Evolutionary conservation across 169 alveolate species (phyloP).

Genomic region (Eimeria necatrix): DNA sequence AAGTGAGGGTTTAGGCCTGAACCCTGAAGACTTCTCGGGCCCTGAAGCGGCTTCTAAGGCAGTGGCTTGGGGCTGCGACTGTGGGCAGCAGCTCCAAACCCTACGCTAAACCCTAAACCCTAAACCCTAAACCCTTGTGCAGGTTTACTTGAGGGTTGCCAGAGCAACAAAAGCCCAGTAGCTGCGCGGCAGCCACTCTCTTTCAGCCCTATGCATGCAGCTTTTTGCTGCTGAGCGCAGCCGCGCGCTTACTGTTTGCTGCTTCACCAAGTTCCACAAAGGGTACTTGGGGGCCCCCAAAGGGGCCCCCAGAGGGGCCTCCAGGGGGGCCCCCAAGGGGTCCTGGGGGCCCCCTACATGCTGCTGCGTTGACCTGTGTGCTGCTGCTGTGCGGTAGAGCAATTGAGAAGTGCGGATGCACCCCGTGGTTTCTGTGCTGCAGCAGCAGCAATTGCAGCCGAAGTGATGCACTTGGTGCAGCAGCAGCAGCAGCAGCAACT

Average conservation of each 20-base stretch:
- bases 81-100: too few relatives aligned
- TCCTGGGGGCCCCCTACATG: too few relatives aligned
- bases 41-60: too few relatives aligned
- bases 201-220: not conserved
- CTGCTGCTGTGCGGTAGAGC: too few relatives aligned
- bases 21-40: too few relatives aligned
- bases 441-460: constrained; percentile 37
- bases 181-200: not conserved
- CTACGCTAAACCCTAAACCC: too few relatives aligned
- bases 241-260: not conserved
- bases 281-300: not conserved
- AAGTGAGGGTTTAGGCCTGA: too few relatives aligned
- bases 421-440: not conserved
- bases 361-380: too few relatives aligned
- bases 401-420: not conserved
- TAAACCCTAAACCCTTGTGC: too few relatives aligned
- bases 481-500: constrained; percentile 7
- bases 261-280: not conserved
- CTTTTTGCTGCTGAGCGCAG: not conserved
- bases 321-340: not conserved
- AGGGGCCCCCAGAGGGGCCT: not conserved
- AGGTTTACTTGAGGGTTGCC: not conserved
- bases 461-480: constrained; percentile 18
- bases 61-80: too few relatives aligned
- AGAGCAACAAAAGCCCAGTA: constrained; percentile 24